Base-by-base conservation (phyloP, 306 rosid genomes). In the Boehmeria nivea region DNA sequence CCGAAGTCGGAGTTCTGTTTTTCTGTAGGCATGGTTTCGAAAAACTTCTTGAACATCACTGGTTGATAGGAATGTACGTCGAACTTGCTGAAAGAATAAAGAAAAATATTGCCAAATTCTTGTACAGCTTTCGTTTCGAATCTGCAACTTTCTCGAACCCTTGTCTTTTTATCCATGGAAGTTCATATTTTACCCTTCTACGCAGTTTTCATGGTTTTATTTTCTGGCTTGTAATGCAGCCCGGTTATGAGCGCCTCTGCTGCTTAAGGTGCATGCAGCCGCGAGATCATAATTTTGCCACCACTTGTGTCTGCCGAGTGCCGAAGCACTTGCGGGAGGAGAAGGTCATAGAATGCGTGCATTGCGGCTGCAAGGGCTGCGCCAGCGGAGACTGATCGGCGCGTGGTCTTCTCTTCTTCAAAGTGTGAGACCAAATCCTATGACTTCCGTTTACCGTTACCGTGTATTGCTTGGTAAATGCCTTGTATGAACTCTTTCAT, bases 261-360 rank as follows among this genome's bases (percentile, higher is more conserved):
- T 89, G 97, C 77, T 60, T 89, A 57, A 72, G 89, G 57, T 89
- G 97, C 85, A 89, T 89, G 33, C 95, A 86, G 72, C 89, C 95
- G 4, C 83, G 97, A 17, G 85, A 89, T 70, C 95, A 86, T 73
- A 89, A 89, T 72, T 89, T 86, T 69, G 87, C 85, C 12, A 89
- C 95, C 13, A 86, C 97, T 3, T 89, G 94, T 1, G 89, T 86
- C 49, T 89, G 95, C 56, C 87, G 97, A 43, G 97, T 89, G 20
- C 97, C 97, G 16, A 81, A 83, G 71, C 85, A 89, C 57, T 72
- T 86, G 13, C 83, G 97, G 75, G 94, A 85, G 74, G 97, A 83
- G 70, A 89, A 89, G 69, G 87, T 83, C 14, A 77, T 85, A 9
- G 97, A 85, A 68, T 89, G 95, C 28, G 97, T 89, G 58, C 95